Evolutionary conservation across 1,284 basidiomycete genomes (phyloP), one percentile per base, ranked within the genome.

Genomic region (Rhodotorula sp.): DNA sequence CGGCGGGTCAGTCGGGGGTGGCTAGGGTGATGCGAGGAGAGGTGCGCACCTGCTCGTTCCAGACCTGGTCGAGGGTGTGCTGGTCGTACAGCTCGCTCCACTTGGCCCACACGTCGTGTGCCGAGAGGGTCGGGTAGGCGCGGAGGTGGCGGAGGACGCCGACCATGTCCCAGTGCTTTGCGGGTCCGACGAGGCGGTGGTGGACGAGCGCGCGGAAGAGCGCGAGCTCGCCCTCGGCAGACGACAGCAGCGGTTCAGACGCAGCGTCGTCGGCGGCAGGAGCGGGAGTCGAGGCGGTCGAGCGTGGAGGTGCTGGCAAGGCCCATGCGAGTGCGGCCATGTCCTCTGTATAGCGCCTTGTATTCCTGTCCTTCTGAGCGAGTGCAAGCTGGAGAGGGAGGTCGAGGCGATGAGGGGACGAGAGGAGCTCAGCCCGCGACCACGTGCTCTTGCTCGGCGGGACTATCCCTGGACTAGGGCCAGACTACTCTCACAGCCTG

Each of bases 151-250:
- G 17, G 12, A 69, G 50, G 22, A 76, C 66, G 22, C 22, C 61
- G 29, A 71, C 50, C 70, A 73, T 66, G 50, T 76, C 50, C 17
- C 61, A 67, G 58, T 76, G 70, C 37, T 68, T 71, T 29, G 70
- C 62, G 17, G 71, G 70, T 6, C 75, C 75, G 21, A 76, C 71
- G 51, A 71, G 73, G 48, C 75, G 63, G 53, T 74, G 69, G 13
- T 51, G 56, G 29, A 74, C 66, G 32, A 76, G 66, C 15, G 73
- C 71, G 50, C 71, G 65, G 54, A 76, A 72, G 60, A 76, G 71
- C 41, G 70, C 73, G 48, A 74, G 70, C 46, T 76, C 69, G 48
- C 72, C 72, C 25, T 51, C 36, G 19, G 70, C 25, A 2, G 70
- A 50, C 56, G 57, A 48, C 32, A 74, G 69, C 53, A 51, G n/a